Evolutionary conservation across 768 basidiomycete species (phyloP), one percentile per base, ranked within the genome.

Genomic region (Termitomyces heimii): DNA sequence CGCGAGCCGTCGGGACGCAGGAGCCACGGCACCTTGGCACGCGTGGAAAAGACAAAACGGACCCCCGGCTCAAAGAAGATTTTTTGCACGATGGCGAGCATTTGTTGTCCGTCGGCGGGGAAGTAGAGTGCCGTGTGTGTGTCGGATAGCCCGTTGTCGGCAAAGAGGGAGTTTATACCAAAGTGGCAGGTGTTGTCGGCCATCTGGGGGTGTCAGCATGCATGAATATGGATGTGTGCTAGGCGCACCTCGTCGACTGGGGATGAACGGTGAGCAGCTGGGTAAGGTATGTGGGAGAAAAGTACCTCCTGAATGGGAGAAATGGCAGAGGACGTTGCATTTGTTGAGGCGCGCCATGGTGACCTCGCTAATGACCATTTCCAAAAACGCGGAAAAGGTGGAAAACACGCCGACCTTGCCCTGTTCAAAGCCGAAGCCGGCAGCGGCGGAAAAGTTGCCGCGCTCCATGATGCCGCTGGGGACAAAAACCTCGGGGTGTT

Each of bases 301-400:
- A 14, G 2, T 68, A 86, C 85, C 84, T 60, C 92, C 92, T 24
- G 91, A 86, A 72, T 94, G 92, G 24, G 91, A 93, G 75, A 93
- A 94, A 73, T 94, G 92, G 65, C 80, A 86, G 24, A 94, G 80
- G 9, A 94, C 85, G 66, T 94, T 94, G 77, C 89, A 89, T 63
- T 88, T 79, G 71, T 94, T 94, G 68, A 94, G 71, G 53, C 92
- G 82, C n/a, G 92, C 92, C 92, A 94, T 94, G 12, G 92, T 94
- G 52, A 93, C 74, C 70, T 94, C 92, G 5, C 90, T 92, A 54
- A 94, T 71, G 49, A 89, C 77, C 92, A 94, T 94, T 80, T 94
- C 92, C 57, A 92, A 77, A 79, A 94, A 94, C 4, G 92, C 92
- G 49, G 88, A 89, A 75, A 94, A 94, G 4, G 92, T 94, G 26